phyloP scores from a whole-genome alignment of 1,139 yeast species.

The Lodderomyces theae region DNA sequence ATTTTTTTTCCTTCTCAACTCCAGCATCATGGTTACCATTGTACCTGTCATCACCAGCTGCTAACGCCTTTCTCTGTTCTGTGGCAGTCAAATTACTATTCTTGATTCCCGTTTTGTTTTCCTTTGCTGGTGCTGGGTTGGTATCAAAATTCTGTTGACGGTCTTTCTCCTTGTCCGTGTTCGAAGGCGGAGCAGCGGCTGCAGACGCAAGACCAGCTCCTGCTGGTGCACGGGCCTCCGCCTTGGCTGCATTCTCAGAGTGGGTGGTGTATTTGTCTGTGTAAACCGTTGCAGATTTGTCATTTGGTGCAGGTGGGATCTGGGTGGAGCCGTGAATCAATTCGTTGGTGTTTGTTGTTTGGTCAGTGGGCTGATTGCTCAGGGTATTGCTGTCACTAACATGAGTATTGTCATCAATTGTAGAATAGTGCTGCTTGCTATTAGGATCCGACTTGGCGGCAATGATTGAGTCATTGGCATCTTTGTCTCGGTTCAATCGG shows the following conservation, averaged over 20 bases:
- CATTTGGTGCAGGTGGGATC: slow-evolving; percentile 6
- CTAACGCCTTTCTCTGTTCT: not conserved
- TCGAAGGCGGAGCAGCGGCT: slow-evolving; percentile 1
- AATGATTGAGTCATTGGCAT: slow-evolving; percentile 30
- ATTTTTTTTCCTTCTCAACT: not conserved
- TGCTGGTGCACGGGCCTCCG: slow-evolving; percentile 6
- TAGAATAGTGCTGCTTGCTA: slow-evolving; percentile 25
- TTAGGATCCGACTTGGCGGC: slow-evolving; percentile 19
- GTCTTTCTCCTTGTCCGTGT: not conserved
- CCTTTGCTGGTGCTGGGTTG: not conserved
- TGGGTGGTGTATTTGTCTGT: slow-evolving; percentile 12
- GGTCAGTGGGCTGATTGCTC: slow-evolving; percentile 9
- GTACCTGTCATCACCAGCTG: not conserved
- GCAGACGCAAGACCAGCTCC: slow-evolving; percentile 5
- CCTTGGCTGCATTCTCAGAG: slow-evolving; percentile 7
- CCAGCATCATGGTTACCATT: not conserved
- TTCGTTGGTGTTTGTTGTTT: slow-evolving; percentile 4
- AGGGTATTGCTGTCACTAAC: slow-evolving; percentile 10
- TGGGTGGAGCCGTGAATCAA: slow-evolving; percentile 1
- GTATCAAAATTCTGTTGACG: not conserved
- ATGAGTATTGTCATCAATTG: slow-evolving; percentile 41
- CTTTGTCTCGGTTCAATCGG: slow-evolving; percentile 25
- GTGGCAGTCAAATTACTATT: not conserved
- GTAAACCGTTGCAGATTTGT: slow-evolving; percentile 4
- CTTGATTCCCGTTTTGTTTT: slow-evolving; percentile 1